A percentile compares a stretch with the other conserved stretches of the same genome.
phyloP scores from a whole-genome alignment of 139 green algal species.

The Trebouxia sp. region DNA sequence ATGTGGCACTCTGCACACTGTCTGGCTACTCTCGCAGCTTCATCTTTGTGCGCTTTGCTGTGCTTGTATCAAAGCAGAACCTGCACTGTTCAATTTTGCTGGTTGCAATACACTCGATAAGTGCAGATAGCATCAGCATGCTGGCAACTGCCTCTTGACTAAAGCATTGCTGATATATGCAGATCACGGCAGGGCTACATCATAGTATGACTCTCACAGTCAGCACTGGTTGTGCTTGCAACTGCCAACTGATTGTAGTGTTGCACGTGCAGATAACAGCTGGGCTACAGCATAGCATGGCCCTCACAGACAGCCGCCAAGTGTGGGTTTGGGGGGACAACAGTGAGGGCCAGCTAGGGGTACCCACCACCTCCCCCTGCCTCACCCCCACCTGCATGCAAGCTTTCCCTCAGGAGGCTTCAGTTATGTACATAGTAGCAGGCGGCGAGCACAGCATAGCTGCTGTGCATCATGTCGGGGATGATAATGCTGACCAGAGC shows the following conservation, averaged over 20 bases:
- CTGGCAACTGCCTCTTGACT: not conserved
- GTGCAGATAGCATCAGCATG: no score
- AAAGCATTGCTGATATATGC: not conserved
- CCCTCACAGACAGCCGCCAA: constrained; percentile 40
- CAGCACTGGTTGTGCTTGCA: not conserved
- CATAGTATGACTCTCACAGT: constrained; percentile 61
- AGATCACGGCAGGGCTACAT: constrained; percentile 54
- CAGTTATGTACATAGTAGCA: not conserved
- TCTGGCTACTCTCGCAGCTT: no score
- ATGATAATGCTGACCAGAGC: not conserved
- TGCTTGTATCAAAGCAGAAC: no score
- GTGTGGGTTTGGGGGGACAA: constrained; percentile 64
- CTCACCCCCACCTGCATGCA: not conserved
- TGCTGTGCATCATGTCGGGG: constrained; percentile 20
- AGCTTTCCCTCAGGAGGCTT: not conserved
- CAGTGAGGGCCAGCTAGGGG: constrained; percentile 54
- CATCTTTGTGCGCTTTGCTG: no score
- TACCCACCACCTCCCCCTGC: not conserved
- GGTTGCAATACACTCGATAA: no score
- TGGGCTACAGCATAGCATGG: constrained; percentile 62
- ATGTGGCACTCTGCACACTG: no score
- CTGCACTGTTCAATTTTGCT: no score
- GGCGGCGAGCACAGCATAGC: constrained; percentile 48
- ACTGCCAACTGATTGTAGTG: no score
- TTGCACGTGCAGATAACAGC: no score